A percentile compares a stretch with the other conserved stretches of the same genome.
Evolutionary conservation across 129 eudicot genomes (phyloP).

Genomic region (Daucus carota): DNA sequence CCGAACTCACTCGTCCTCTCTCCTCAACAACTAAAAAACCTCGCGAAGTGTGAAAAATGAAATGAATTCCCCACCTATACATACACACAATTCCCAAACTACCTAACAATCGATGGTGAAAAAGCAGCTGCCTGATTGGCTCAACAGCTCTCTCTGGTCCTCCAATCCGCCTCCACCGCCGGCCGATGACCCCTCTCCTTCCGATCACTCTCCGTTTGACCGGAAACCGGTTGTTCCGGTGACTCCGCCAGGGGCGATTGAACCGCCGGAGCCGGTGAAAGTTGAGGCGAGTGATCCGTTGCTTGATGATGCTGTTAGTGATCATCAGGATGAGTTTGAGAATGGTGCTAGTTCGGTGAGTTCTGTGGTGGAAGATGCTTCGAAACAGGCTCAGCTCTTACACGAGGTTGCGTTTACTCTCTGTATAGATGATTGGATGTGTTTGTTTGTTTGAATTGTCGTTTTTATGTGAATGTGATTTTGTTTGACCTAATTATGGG

Average conservation of each 20-base stretch:
- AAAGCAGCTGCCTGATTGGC: conserved; percentile 91
- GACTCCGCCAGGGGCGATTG: conserved; percentile 20
- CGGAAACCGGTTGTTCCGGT: conserved; percentile 29
- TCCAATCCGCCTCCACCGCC: conserved; percentile 31
- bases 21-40: no score
- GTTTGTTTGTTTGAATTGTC: neutral
- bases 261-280: conserved; percentile 33
- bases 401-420: conserved; percentile 49
- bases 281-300: conserved; percentile 61
- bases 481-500: neutral
- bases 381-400: conserved; percentile 71
- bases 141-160: conserved; percentile 89
- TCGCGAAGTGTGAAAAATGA: neutral
- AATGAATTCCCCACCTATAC: conserved; percentile 4
- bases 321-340: conserved; percentile 14
- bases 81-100: neutral
- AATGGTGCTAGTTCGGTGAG: conserved; percentile 22
- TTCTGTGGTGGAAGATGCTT: conserved; percentile 41
- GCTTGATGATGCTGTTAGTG: conserved; percentile 1
- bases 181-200: conserved; percentile 18
- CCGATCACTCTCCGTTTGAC: conserved; percentile 11
- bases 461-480: neutral
- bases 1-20: no score
- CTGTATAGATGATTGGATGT: neutral
- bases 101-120: conserved; percentile 35